A percentile compares a stretch with the other conserved stretches of the same genome.
Evolutionary conservation across 352 stramenopile genomes (phyloP).

Genomic region (Pythium aristosporum): DNA sequence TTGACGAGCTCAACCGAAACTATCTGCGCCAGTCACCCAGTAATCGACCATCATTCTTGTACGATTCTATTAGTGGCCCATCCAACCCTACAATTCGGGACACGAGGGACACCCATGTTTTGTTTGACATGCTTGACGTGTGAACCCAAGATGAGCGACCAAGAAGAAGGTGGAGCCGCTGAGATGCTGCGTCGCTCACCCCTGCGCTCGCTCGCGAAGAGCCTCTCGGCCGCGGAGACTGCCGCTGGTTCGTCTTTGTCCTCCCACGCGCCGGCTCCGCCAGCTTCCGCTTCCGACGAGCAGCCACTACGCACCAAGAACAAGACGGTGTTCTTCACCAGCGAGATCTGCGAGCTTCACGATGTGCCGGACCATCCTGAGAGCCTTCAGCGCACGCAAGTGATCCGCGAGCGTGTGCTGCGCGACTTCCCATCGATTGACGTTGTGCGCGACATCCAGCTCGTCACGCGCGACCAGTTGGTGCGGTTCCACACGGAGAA

Average conservation of each 20-base stretch:
- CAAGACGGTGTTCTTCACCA: slow-evolving; percentile 29
- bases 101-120: slow-evolving; percentile 10
- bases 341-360: slow-evolving; percentile 34
- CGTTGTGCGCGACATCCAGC: slow-evolving; percentile 24
- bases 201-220: slow-evolving; percentile 10
- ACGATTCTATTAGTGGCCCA: neutral
- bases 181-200: slow-evolving; percentile 17
- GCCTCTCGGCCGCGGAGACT: neutral
- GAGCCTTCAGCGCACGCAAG: slow-evolving; percentile 27
- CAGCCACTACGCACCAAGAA: neutral
- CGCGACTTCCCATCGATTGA: slow-evolving; percentile 30
- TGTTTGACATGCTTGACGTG: neutral
- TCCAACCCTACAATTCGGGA: neutral
- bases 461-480: slow-evolving; percentile 30
- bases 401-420: slow-evolving; percentile 31
- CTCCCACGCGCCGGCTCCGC: neutral
- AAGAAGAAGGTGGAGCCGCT: neutral
- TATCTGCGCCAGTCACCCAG: neutral
- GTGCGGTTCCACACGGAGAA: slow-evolving; percentile 35
- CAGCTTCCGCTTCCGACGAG: neutral
- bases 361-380: slow-evolving; percentile 32
- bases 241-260: neutral
- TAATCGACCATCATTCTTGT: neutral
- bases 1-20: neutral
- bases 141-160: neutral